These are phyloP conservation scores for Daldinia bambusicola DNA, from an alignment of 495 filamentous ascomycete species.

Conservation along the genomic window DNA sequence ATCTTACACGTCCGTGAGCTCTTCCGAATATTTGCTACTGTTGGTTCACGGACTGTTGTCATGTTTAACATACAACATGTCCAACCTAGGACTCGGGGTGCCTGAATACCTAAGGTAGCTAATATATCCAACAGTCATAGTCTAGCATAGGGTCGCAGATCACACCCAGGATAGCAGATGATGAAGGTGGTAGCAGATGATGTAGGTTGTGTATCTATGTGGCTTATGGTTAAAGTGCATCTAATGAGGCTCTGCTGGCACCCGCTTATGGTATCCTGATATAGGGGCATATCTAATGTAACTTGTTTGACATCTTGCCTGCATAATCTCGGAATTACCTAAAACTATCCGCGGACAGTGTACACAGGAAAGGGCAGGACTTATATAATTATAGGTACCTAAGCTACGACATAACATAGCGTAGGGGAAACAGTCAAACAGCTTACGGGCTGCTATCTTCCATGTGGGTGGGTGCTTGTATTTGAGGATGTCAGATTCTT, in stretches of 20 bases:
- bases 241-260: background rate
- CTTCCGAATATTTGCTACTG: background rate
- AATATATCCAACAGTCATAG: background rate
- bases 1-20: constrained; percentile 1
- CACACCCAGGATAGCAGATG: too few relatives aligned
- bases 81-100: background rate
- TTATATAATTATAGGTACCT: too few relatives aligned
- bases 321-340: background rate
- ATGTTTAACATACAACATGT: background rate
- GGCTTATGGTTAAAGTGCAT: background rate
- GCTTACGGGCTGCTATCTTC: too few relatives aligned
- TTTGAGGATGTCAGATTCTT: background rate
- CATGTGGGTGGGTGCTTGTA: too few relatives aligned
- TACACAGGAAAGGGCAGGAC: background rate
- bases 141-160: background rate
- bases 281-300: background rate
- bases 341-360: background rate
- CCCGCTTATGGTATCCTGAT: background rate
- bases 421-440: too few relatives aligned
- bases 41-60: background rate
- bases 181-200: too few relatives aligned
- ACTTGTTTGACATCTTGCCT: background rate
- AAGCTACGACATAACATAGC: background rate
- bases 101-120: background rate
- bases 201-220: background rate